phyloP scores from a whole-genome alignment of 1,284 basidiomycete species.

The Naganishia sp. region DNA sequence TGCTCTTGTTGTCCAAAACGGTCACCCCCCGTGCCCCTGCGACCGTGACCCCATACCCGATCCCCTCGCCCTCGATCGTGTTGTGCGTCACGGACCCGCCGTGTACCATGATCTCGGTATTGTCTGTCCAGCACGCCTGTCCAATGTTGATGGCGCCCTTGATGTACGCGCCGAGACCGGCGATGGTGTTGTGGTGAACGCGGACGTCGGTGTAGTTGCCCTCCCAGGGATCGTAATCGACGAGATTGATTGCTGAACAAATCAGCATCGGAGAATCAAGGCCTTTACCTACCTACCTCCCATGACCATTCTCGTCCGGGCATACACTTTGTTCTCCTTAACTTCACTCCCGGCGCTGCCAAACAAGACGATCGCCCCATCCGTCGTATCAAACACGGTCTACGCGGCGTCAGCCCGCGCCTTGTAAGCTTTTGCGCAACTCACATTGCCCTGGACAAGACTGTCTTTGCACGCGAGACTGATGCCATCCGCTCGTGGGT shows the following conservation, averaged over 20 bases:
- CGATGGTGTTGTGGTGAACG: conserved; percentile 51
- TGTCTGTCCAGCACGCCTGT: conserved; percentile 53
- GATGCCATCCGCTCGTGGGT: conserved; percentile 54
- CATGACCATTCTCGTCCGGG: conserved; percentile 49
- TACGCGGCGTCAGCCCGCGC: conserved; percentile 29
- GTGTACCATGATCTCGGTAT: conserved; percentile 50
- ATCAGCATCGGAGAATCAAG: not conserved
- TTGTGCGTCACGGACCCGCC: conserved; percentile 51
- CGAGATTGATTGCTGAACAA: conserved; percentile 51
- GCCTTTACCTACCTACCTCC: conserved; percentile 41
- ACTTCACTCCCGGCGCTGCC: conserved; percentile 50
- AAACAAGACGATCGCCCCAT: conserved; percentile 55
- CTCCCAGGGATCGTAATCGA: conserved; percentile 54
- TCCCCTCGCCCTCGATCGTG: conserved; percentile 45
- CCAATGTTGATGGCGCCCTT: conserved; percentile 54
- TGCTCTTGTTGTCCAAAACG: conserved; percentile 46
- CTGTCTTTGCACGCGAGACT: conserved; percentile 55
- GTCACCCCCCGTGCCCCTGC: conserved; percentile 50
- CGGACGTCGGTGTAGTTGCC: conserved; percentile 51
- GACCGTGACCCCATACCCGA: conserved; percentile 54
- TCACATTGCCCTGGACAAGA: conserved; percentile 51
- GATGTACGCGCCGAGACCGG: conserved; percentile 50
- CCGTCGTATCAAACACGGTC: conserved; percentile 54
- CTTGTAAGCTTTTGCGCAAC: conserved; percentile 9
- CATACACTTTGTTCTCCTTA: conserved; percentile 48